These are phyloP conservation scores for Cryptosporidium baileyi DNA, from an alignment of 169 alveolate species.

Conservation along the genomic window DNA sequence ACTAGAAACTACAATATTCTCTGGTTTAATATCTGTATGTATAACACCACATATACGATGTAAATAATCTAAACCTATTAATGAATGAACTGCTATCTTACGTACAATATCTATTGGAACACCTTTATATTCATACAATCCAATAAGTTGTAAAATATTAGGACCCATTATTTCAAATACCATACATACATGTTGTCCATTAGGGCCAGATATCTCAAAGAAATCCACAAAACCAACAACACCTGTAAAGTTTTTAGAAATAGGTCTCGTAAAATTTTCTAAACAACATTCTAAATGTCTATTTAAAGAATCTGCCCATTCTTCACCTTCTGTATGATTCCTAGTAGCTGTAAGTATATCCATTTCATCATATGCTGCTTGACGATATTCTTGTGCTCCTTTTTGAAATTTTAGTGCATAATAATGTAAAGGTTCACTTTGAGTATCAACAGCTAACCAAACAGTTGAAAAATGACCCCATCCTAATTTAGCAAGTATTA, in stretches of 20 bases:
- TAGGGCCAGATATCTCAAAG: conserved; percentile 94
- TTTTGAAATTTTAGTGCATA: conserved; percentile 97
- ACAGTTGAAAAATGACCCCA: conserved; percentile 99
- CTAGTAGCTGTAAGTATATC: conserved; percentile 89
- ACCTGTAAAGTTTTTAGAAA: conserved; percentile 77
- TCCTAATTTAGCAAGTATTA: conserved; percentile 96
- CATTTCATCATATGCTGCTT: conserved; percentile 98
- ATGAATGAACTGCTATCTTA: conserved; percentile 93
- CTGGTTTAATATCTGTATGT: conserved; percentile 99
- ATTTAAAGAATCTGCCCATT: conserved; percentile 79
- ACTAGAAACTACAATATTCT: conserved; percentile 88
- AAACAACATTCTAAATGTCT: background rate
- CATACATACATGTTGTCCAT: conserved; percentile 97
- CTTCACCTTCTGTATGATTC: conserved; percentile 72
- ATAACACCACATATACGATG: conserved; percentile 95
- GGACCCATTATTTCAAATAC: conserved; percentile 99
- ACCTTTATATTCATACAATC: conserved; percentile 94
- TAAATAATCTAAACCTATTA: conserved; percentile 96
- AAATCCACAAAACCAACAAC: conserved; percentile 93
- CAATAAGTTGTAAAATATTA: conserved; percentile 93
- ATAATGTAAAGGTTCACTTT: conserved; percentile 83
- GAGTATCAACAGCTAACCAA: conserved; percentile 95
- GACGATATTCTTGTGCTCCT: conserved; percentile 94
- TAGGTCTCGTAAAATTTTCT: conserved; percentile 16
- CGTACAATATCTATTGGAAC: conserved; percentile 93